Evolutionary conservation across 2,329 filamentous ascomycete genomes (phyloP), one percentile per base, ranked within the genome.

Genomic region (Epichloe bromicola): DNA sequence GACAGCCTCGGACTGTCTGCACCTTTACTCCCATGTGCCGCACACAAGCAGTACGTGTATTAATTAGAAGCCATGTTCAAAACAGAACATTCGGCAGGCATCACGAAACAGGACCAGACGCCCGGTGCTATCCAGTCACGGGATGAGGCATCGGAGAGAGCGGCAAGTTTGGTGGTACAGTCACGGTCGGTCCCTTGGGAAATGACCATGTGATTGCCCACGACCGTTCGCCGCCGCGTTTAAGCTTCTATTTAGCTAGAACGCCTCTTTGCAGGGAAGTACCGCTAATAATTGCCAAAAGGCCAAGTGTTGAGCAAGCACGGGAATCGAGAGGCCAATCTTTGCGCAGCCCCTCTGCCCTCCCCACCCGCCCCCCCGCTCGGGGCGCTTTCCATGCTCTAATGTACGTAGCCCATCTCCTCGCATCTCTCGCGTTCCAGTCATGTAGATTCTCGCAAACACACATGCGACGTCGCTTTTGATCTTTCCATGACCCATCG

Each of bases 161-260:
- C 8, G 26, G 26, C 26, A 30, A 30, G 26, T 30, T 30, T 11
- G 26, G 26, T 30, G 26, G 26, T 1, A 1, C 26, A 11, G 26
- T 11, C 8, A 30, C 26, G 3, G 26, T 30, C 26, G 26, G 26
- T 30, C 26, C 26, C 26, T 30, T 30, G 30, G 37, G 12, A 50
- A 37, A 3, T 10, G 23, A 44, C 50, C 53, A 56, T 55, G 55
- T 55, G 53, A 55, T 49, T 37, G 36, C 46, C 36, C 41, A 17
- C 12, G 12, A 37, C 39, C 12, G 7, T 40, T 36, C 36, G 37
- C 15, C 36, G 37, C 15, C 23, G 20, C 37, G 19, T 44, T 46
- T 46, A 55, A 55, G 52, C 54, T 55, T 55, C 44, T 48, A 55
- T 55, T 55, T 52, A 50, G 46, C 51, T 55, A 30, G 26, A 30